Evolutionary conservation across 78 protist genomes (phyloP).

Genomic region (Polysphondylium violaceum): DNA sequence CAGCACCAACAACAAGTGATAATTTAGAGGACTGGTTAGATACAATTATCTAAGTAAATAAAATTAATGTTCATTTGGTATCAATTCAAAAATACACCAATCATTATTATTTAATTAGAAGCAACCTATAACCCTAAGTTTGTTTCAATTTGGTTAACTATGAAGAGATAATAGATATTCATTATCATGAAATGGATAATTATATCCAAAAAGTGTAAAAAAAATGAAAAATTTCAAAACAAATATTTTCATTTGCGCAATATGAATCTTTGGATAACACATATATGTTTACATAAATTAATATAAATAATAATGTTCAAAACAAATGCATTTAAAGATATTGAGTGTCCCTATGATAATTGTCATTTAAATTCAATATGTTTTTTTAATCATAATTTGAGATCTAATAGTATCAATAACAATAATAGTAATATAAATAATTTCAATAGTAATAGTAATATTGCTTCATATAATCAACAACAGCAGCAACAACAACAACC

Average conservation of each 20-base stretch:
- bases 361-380: not conserved
- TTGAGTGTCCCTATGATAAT: slow-evolving; percentile 1
- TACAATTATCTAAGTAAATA: slow-evolving; percentile 44
- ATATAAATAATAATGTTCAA: not conserved
- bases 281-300: not conserved
- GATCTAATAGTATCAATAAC: not conserved
- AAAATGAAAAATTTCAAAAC: no score
- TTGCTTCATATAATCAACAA: not conserved
- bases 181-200: no score
- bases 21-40: slow-evolving; percentile 66
- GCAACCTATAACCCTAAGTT: no score
- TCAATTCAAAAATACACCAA: not conserved
- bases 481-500: not conserved
- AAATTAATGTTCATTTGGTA: no score
- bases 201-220: no score
- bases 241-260: no score
- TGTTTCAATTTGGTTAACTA: no score
- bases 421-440: not conserved
- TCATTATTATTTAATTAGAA: not conserved
- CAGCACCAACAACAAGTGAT: slow-evolving; percentile 18
- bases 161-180: no score
- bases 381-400: not conserved
- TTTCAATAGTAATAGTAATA: slow-evolving; percentile 1
- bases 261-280: not conserved
- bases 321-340: not conserved